A percentile compares a stretch with the other conserved stretches of the same genome.
Conservation (phyloP, 208 protist species). For the Trypanosoma lewisi region DNA sequence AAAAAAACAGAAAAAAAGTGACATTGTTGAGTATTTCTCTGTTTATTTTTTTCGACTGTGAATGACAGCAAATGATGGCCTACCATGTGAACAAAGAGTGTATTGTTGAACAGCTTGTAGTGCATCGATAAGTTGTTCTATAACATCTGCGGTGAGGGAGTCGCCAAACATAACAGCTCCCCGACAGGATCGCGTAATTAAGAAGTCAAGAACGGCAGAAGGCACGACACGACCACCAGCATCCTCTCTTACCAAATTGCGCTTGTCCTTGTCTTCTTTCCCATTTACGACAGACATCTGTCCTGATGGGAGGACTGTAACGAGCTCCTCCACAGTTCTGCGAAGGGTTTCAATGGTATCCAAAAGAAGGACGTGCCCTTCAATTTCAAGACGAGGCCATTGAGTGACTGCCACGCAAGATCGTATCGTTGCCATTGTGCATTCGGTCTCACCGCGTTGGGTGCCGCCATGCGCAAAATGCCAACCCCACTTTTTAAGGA, state of each 20-base stretch:
- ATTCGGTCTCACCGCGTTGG: not conserved
- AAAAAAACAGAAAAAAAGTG: slow-evolving; percentile 3
- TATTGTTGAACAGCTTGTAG: slow-evolving; percentile 52
- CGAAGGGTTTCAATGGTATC: slow-evolving; percentile 39
- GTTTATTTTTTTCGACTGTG: not conserved
- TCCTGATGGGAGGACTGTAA: not conserved
- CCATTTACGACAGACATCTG: not conserved
- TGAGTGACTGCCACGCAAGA: slow-evolving; percentile 30
- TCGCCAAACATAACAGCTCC: slow-evolving; percentile 84
- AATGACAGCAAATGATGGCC: slow-evolving; percentile 47
- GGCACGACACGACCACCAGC: slow-evolving; percentile 30
- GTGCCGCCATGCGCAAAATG: slow-evolving; percentile 32
- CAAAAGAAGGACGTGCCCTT: slow-evolving; percentile 38
- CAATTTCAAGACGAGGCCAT: slow-evolving; percentile 53
- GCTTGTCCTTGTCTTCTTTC: slow-evolving; percentile 11
- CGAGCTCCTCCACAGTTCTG: slow-evolving; percentile 56
- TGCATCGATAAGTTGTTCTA: slow-evolving; percentile 28
- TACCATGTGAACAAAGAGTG: slow-evolving; percentile 72
- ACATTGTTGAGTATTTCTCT: not conserved
- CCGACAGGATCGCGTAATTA: slow-evolving; percentile 76
- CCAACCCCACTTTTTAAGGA: slow-evolving; percentile 70
- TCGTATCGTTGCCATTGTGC: not conserved
- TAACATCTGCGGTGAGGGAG: slow-evolving; percentile 23
- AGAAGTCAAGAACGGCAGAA: slow-evolving; percentile 57
- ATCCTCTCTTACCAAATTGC: not conserved